phyloP scores from a whole-genome alignment of 495 filamentous ascomycete species.

The Parachaetomium inaequale region DNA sequence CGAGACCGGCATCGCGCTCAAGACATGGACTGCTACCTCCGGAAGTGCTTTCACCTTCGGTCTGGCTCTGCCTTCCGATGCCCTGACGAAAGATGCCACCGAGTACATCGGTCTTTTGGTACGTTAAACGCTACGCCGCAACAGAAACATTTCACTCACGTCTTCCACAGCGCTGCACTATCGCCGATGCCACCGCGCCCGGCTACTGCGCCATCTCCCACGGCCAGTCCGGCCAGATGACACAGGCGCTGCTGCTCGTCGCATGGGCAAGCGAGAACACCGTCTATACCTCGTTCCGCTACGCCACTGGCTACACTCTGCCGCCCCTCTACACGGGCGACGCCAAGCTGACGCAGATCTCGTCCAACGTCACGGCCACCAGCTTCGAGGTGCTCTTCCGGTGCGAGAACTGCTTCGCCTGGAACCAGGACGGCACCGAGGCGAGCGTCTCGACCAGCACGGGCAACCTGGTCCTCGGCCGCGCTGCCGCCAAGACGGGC shows the following conservation, averaged over 20 bases:
- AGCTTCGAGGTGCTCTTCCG: slow-evolving; percentile 58
- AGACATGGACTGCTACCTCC: slow-evolving; percentile 34
- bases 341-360: slow-evolving; percentile 56
- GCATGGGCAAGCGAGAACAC: slow-evolving; percentile 50
- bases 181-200: slow-evolving; percentile 22
- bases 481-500: slow-evolving; percentile 26
- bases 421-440: slow-evolving; percentile 37
- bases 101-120: slow-evolving; percentile 60
- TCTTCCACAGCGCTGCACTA: slow-evolving; percentile 29
- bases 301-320: slow-evolving; percentile 53
- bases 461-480: slow-evolving; percentile 28
- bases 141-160: slow-evolving; percentile 1
- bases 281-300: slow-evolving; percentile 55
- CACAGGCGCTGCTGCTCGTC: slow-evolving; percentile 54
- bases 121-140: slow-evolving; percentile 19
- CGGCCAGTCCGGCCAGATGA: slow-evolving; percentile 52
- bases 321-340: slow-evolving; percentile 57
- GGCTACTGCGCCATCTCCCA: slow-evolving; percentile 59
- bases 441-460: slow-evolving; percentile 27
- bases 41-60: slow-evolving; percentile 48
- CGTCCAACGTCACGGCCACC: slow-evolving; percentile 50
- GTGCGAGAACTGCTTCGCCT: slow-evolving; percentile 60
- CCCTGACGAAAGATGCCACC: slow-evolving; percentile 46
- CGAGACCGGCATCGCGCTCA: slow-evolving; percentile 42
- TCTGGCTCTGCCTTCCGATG: slow-evolving; percentile 51